phyloP scores from a whole-genome alignment of 2,329 filamentous ascomycete species.

The Hypoxylon sp. region DNA sequence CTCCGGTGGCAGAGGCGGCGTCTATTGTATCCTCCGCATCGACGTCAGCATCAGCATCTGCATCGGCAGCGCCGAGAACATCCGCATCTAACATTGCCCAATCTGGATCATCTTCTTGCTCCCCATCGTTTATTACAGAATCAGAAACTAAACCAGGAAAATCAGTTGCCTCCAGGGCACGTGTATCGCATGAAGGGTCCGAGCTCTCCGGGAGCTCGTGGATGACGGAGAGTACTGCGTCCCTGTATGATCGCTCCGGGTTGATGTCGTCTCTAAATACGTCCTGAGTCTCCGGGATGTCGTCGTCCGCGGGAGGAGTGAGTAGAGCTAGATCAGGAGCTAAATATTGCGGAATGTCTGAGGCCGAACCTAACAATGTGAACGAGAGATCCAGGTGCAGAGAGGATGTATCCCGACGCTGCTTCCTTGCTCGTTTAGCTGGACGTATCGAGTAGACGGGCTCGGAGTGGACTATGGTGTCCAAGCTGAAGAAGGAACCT shows the following conservation, averaged over 20 bases:
- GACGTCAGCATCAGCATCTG: slow-evolving; percentile 20
- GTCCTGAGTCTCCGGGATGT: neutral
- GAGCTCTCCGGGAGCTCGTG: slow-evolving; percentile 46
- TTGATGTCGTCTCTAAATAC: neutral
- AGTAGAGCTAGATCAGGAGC: slow-evolving; percentile 28
- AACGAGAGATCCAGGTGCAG: slow-evolving; percentile 40
- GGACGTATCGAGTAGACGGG: slow-evolving; percentile 48
- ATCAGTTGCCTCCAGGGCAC: slow-evolving; percentile 25
- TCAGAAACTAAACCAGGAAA: slow-evolving; percentile 44
- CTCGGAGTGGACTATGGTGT: slow-evolving; percentile 47
- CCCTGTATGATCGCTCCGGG: slow-evolving; percentile 13
- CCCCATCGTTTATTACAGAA: slow-evolving; percentile 32
- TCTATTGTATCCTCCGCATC: slow-evolving; percentile 25
- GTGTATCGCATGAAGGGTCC: slow-evolving; percentile 23
- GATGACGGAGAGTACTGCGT: slow-evolving; percentile 41
- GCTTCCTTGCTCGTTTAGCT: slow-evolving; percentile 44
- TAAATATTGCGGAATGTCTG: slow-evolving; percentile 35
- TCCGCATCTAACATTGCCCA: slow-evolving; percentile 45
- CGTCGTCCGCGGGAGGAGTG: slow-evolving; percentile 14
- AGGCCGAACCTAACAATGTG: slow-evolving; percentile 32
- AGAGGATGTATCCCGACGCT: slow-evolving; percentile 15
- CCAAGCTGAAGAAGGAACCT: slow-evolving; percentile 46
- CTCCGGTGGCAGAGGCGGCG: slow-evolving; percentile 32
- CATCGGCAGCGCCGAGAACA: slow-evolving; percentile 16
- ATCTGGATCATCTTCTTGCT: slow-evolving; percentile 24